Evolutionary conservation across 495 filamentous ascomycete genomes (phyloP), one percentile per base, ranked within the genome.

Genomic region (Penicillium salamii): DNA sequence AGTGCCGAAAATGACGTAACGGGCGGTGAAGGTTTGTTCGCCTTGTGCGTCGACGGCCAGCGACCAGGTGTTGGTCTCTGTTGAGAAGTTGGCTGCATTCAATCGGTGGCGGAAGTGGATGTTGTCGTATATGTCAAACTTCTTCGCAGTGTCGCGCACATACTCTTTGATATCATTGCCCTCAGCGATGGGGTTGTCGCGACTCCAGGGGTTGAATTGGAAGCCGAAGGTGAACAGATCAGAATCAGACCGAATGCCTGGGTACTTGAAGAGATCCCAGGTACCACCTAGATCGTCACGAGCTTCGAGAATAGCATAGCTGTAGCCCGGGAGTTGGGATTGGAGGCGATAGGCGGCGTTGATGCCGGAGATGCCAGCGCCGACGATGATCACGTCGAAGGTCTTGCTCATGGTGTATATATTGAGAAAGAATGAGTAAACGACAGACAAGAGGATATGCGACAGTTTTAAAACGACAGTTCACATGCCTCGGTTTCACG

Each of bases 351-450:
- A 89, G 7, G 75, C 87, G 35, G 82, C 70, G 59, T 92, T 90
- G 71, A 91, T 85, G 44, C 87, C 88, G 36, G 82, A 86, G 52
- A 91, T 80, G 18, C 88, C 87, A 1, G 87, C 85, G 36, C 87
- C 87, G 21, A 90, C 62, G 56, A 91, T 79, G 50, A 87, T 61
- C 13, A 90, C 71, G 65, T 91, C 87, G 58, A 68, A 77, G 41
- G 47, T 42, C 20, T 39, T 38, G 14, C 31, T 14, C 29, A 32
- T 32, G 29, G 29, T n/a, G n/a, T n/a, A n/a, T n/a, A n/a, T n/a
- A n/a, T n/a, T n/a, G n/a, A n/a, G n/a, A n/a, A n/a, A n/a, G n/a
- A n/a, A n/a, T n/a, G n/a, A n/a, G n/a, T n/a, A n/a, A n/a, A n/a
- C n/a, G n/a, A n/a, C n/a, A n/a, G n/a, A n/a, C n/a, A n/a, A 26